A percentile compares a stretch with the other conserved stretches of the same genome.
Evolutionary conservation across 306 rosid species (phyloP).

Genomic region (Lathyrus sativus): DNA sequence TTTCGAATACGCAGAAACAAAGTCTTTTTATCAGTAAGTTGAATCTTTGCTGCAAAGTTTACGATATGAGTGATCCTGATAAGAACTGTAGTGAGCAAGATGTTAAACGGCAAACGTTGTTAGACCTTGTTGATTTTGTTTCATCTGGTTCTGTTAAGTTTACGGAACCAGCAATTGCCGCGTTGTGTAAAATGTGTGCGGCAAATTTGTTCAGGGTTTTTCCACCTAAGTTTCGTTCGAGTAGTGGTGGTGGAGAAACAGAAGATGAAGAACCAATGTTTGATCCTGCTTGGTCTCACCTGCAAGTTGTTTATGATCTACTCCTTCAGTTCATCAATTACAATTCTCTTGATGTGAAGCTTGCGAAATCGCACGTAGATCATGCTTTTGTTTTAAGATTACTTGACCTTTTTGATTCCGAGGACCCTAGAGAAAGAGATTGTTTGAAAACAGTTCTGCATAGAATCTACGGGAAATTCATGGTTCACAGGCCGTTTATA

Average conservation of each 20-base stretch:
- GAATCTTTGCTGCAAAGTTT: conserved; percentile 77
- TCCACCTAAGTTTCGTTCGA: conserved; percentile 86
- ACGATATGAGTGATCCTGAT: conserved; percentile 66
- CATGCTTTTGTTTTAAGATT: conserved; percentile 78
- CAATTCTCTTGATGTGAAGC: conserved; percentile 75
- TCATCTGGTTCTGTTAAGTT: conserved; percentile 91
- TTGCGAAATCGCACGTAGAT: conserved; percentile 77
- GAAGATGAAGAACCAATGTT: conserved; percentile 95
- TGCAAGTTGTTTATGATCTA: conserved; percentile 91
- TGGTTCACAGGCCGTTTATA: conserved; percentile 91
- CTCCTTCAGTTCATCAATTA: conserved; percentile 80
- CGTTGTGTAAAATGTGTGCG: conserved; percentile 89
- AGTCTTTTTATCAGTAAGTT: conserved; percentile 83
- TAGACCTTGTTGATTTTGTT: conserved; percentile 87
- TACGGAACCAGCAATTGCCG: conserved; percentile 78
- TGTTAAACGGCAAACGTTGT: conserved; percentile 73
- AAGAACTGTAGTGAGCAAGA: conserved; percentile 69
- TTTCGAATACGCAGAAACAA: conserved; percentile 86
- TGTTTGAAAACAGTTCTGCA: conserved; percentile 93
- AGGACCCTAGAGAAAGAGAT: conserved; percentile 98
- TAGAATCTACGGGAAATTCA: conserved; percentile 91
- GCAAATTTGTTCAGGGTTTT: conserved; percentile 85
- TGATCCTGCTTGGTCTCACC: conserved; percentile 95
- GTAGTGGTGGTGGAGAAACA: conserved; percentile 76
- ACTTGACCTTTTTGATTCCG: conserved; percentile 95